These are phyloP conservation scores for Botryotinia globosa DNA, from an alignment of 2,329 filamentous ascomycete genomes.

Conservation along the genomic window DNA sequence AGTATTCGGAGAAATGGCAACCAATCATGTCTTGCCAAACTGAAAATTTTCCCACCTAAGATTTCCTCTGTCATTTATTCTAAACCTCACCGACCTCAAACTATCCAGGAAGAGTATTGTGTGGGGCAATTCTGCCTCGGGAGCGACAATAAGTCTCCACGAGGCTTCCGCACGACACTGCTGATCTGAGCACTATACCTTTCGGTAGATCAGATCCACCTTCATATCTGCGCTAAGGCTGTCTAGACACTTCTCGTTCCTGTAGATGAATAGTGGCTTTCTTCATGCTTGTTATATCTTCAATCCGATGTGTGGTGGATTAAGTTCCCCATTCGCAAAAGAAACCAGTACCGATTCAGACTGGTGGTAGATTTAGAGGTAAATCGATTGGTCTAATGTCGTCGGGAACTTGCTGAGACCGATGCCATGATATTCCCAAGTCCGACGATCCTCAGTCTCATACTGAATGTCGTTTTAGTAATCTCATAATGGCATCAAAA, in stretches of 20 bases:
- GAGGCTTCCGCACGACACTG: neutral
- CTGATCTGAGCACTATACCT: neutral
- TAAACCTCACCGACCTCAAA: neutral
- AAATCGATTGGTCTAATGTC: neutral
- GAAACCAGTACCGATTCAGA: neutral
- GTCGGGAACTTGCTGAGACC: neutral
- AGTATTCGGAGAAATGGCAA: neutral
- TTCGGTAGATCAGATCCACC: neutral
- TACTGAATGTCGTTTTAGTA: neutral
- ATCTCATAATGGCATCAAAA: slow-evolving; percentile 1
- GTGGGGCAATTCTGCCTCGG: neutral
- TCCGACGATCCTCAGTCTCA: neutral
- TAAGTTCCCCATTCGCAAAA: neutral
- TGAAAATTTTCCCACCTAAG: neutral
- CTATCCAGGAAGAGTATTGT: neutral
- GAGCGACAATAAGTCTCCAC: neutral
- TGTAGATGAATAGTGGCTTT: neutral
- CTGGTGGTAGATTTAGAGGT: neutral
- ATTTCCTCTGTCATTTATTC: neutral
- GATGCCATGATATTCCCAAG: neutral
- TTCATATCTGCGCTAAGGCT: neutral
- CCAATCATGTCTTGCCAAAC: neutral
- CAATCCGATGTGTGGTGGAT: neutral
- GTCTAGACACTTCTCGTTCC: neutral
- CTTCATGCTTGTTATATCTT: neutral